Evolutionary conservation across 2,329 filamentous ascomycete genomes (phyloP).

Genomic region (Epichloe baconii): DNA sequence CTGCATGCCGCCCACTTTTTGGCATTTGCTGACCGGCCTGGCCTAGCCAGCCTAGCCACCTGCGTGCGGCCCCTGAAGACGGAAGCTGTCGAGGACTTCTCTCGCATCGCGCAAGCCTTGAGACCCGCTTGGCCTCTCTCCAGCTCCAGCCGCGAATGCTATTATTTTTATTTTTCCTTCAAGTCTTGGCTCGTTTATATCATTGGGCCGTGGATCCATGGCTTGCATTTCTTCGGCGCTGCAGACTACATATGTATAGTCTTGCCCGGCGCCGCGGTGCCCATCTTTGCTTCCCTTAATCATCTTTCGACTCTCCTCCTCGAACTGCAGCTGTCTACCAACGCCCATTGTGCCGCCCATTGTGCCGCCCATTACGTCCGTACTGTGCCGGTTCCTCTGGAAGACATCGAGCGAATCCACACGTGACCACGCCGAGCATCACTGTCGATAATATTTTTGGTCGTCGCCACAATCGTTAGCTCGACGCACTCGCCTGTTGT

Average conservation of each 20-base stretch:
- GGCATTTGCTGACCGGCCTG: background rate
- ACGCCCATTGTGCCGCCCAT: background rate
- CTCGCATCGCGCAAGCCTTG: background rate
- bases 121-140: background rate
- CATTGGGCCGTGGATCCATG: background rate
- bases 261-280: slow-evolving; percentile 3
- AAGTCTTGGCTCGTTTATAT: background rate
- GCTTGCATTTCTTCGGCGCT: background rate
- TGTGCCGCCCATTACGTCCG: background rate
- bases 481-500: background rate
- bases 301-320: background rate
- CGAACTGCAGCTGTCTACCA: background rate
- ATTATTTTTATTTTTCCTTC: no score
- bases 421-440: background rate
- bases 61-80: background rate
- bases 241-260: background rate
- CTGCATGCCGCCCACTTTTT: background rate
- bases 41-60: no score
- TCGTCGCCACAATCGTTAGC: background rate
- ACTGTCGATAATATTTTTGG: background rate
- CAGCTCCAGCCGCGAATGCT: background rate
- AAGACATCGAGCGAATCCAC: background rate
- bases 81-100: background rate
- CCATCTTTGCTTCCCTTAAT: slow-evolving; percentile 11
- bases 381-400: background rate